Evolutionary conservation across 495 filamentous ascomycete species (phyloP).

Genomic region (Hypoxylon lienhwacheense): DNA sequence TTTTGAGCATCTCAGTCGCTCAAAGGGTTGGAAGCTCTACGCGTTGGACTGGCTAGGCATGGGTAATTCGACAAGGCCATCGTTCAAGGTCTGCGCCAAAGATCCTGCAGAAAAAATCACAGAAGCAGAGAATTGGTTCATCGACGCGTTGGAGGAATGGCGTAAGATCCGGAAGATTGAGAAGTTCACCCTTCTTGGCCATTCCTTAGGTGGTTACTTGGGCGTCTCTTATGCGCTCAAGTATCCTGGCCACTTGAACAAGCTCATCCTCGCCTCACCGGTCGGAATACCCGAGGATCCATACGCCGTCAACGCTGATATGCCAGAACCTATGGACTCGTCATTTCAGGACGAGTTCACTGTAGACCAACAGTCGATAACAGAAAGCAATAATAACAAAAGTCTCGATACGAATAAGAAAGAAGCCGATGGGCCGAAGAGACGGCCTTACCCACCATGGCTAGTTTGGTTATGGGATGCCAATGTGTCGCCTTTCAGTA

Average conservation of each 20-base stretch:
- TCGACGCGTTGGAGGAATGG: conserved; percentile 97
- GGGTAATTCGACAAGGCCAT: conserved; percentile 83
- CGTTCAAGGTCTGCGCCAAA: conserved; percentile 81
- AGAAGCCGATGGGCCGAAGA: conserved; percentile 37
- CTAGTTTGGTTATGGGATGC: conserved; percentile 93
- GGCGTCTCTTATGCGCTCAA: conserved; percentile 93
- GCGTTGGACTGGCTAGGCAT: conserved; percentile 92
- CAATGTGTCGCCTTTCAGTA: conserved; percentile 91
- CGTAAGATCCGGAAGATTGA: conserved; percentile 84
- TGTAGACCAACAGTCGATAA: conserved; percentile 68
- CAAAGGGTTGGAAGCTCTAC: conserved; percentile 83
- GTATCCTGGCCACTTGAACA: conserved; percentile 91
- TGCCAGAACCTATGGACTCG: conserved; percentile 74
- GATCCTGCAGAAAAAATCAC: conserved; percentile 77
- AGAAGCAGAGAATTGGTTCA: conserved; percentile 94
- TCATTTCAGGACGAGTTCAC: conserved; percentile 71
- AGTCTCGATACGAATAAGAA: conserved; percentile 32
- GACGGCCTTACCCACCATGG: conserved; percentile 76
- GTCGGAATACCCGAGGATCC: conserved; percentile 96
- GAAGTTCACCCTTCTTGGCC: conserved; percentile 87
- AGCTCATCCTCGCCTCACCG: conserved; percentile 90
- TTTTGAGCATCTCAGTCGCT: conserved; percentile 80
- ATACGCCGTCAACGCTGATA: conserved; percentile 77
- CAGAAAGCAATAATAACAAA: conserved; percentile 39
- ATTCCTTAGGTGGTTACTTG: conserved; percentile 92